phyloP scores from a whole-genome alignment of 2,329 filamentous ascomycete genomes.

The Sordariomycetes sp. region DNA sequence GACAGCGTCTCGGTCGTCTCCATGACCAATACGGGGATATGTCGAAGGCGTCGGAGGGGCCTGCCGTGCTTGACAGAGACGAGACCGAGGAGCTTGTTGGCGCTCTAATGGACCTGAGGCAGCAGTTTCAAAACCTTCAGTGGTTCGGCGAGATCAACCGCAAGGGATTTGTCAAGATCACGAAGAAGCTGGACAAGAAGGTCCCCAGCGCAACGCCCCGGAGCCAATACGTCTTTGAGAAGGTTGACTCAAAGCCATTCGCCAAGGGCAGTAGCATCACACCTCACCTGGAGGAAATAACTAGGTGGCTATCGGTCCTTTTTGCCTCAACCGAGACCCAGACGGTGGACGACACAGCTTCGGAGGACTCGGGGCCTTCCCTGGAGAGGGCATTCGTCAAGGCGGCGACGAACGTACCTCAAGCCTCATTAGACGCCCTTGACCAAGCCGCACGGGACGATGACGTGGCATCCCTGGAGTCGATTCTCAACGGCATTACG shows the following conservation, averaged over 20 bases:
- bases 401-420: slow-evolving; percentile 61
- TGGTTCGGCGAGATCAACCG: slow-evolving; percentile 98
- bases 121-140: slow-evolving; percentile 80
- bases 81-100: slow-evolving; percentile 88
- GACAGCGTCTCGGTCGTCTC: slow-evolving; percentile 73
- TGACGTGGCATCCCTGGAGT: slow-evolving; percentile 48
- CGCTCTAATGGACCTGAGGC: slow-evolving; percentile 77
- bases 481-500: slow-evolving; percentile 26
- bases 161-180: slow-evolving; percentile 93
- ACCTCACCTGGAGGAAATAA: slow-evolving; percentile 52
- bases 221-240: slow-evolving; percentile 77
- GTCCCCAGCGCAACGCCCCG: slow-evolving; percentile 66
- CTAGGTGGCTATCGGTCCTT: slow-evolving; percentile 81
- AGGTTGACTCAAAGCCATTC: slow-evolving; percentile 82
- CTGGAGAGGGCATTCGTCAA: slow-evolving; percentile 68
- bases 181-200: slow-evolving; percentile 98
- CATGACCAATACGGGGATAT: slow-evolving; percentile 78
- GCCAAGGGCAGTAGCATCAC: slow-evolving; percentile 55
- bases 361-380: slow-evolving; percentile 64
- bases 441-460: slow-evolving; percentile 64
- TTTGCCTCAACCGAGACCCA: slow-evolving; percentile 52
- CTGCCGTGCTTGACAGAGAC: slow-evolving; percentile 69
- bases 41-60: slow-evolving; percentile 44
- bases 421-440: slow-evolving; percentile 56
- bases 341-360: slow-evolving; percentile 62